A percentile compares a stretch with the other conserved stretches of the same genome.
Evolutionary conservation across 2,329 filamentous ascomycete genomes (phyloP).

Genomic region (Venturia aucupariae): DNA sequence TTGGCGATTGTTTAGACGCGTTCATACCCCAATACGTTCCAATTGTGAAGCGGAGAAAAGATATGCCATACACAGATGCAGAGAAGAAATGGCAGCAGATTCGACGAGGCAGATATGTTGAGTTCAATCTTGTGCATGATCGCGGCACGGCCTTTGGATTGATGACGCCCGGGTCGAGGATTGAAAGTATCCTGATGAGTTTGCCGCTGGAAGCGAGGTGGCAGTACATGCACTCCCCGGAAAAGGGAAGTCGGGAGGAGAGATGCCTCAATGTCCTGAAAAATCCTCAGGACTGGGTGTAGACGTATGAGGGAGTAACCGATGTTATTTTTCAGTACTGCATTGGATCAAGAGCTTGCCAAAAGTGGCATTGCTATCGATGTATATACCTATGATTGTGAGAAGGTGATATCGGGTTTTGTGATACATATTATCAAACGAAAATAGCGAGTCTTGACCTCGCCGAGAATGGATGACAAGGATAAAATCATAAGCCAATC

Average conservation of each 20-base stretch:
- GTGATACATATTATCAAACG: too few species aligned
- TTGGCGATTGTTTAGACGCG: constrained; percentile 72
- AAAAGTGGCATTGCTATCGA: too few species aligned
- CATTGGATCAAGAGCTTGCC: too few species aligned
- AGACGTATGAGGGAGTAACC: constrained; percentile 11
- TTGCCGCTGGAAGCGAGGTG: constrained; percentile 85
- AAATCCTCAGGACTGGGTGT: constrained; percentile 54
- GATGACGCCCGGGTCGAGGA: constrained; percentile 79
- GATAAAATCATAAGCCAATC: too few species aligned
- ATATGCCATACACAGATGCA: constrained; percentile 76
- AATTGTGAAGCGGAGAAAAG: constrained; percentile 78
- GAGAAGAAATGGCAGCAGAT: constrained; percentile 98
- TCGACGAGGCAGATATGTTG: constrained; percentile 86
- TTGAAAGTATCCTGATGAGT: constrained; percentile 98
- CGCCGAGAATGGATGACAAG: too few species aligned
- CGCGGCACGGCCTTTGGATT: constrained; percentile 89
- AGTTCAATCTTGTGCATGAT: constrained; percentile 97
- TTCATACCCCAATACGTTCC: constrained; percentile 89
- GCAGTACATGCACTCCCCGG: constrained; percentile 89
- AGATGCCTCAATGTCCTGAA: constrained; percentile 64
- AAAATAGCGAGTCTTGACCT: too few species aligned
- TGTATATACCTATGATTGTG: too few species aligned
- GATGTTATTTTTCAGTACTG: too few species aligned
- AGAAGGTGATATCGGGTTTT: too few species aligned
- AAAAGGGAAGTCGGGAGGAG: constrained; percentile 67